Conservation (phyloP, 2,329 filamentous ascomycete species). For the Trichoderma sp. region DNA sequence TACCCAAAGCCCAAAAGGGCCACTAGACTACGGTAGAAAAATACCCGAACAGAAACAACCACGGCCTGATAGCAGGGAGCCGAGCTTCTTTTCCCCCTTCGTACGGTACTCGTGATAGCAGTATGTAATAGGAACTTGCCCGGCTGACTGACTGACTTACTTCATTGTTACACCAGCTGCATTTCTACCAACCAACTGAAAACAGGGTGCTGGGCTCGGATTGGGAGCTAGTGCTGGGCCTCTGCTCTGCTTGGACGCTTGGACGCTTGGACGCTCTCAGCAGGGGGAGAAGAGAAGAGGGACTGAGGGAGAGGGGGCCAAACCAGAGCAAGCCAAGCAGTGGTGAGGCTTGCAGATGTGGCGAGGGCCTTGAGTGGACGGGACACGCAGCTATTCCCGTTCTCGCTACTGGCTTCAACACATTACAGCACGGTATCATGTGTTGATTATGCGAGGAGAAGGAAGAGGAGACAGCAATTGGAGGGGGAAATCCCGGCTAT, state of each 20-base stretch:
- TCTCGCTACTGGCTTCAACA: not conserved
- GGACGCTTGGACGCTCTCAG: not conserved
- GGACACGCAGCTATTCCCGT: not conserved
- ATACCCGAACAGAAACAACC: not conserved
- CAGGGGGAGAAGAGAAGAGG: not conserved
- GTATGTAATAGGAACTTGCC: not conserved
- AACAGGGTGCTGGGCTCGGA: not conserved
- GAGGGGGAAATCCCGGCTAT: not conserved
- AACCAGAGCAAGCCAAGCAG: not conserved
- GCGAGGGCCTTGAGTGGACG: constrained; percentile 8
- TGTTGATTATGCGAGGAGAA: not conserved
- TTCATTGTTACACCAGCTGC: constrained; percentile 10
- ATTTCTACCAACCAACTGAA: not conserved
- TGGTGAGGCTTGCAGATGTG: constrained; percentile 13
- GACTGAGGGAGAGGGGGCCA: not conserved
- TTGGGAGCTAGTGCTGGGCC: not conserved
- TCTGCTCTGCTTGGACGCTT: not conserved
- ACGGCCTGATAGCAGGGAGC: not conserved
- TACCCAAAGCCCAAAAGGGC: not conserved
- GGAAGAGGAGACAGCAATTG: not conserved
- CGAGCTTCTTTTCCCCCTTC: no score
- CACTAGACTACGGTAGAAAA: not conserved
- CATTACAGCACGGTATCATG: not conserved
- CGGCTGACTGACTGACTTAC: not conserved
- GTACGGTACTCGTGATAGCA: not conserved